A percentile compares a stretch with the other conserved stretches of the same genome.
phyloP scores from a whole-genome alignment of 2,329 filamentous ascomycete species.

The Aspergillus bombycis region DNA sequence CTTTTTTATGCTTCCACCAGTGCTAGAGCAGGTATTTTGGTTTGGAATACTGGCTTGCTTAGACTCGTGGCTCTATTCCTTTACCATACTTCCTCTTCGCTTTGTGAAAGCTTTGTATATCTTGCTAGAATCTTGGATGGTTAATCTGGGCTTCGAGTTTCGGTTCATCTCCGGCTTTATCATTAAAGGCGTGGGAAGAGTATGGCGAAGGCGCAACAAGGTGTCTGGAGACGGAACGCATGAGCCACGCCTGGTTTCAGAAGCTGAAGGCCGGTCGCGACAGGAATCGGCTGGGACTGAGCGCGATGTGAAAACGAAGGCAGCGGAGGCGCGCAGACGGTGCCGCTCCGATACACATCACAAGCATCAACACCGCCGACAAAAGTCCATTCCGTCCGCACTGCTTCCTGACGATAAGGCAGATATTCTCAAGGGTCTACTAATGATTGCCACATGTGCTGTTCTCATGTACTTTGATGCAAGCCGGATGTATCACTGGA shows the following conservation, averaged over 20 bases:
- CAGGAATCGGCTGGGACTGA: constrained; percentile 21
- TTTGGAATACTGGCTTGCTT: constrained; percentile 91
- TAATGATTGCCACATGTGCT: constrained; percentile 83
- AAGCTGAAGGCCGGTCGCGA: constrained; percentile 25
- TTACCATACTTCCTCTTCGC: constrained; percentile 89
- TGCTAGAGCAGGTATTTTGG: constrained; percentile 79
- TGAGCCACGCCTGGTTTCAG: constrained; percentile 22
- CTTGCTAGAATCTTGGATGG: constrained; percentile 75
- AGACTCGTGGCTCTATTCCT: constrained; percentile 94
- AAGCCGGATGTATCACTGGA: constrained; percentile 97
- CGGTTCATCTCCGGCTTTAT: constrained; percentile 75
- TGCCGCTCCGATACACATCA: constrained; percentile 33
- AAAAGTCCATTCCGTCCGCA: constrained; percentile 81
- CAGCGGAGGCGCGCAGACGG: constrained; percentile 28
- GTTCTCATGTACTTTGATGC: constrained; percentile 91
- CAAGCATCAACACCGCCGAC: constrained; percentile 65
- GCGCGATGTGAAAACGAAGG: constrained; percentile 24
- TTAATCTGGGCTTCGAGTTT: constrained; percentile 71
- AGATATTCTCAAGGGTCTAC: constrained; percentile 84
- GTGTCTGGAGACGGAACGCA: constrained; percentile 15
- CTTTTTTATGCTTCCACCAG: constrained; percentile 78
- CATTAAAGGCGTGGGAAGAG: constrained; percentile 74
- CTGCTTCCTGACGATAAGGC: constrained; percentile 90
- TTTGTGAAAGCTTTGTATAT: constrained; percentile 81
- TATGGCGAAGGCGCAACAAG: constrained; percentile 66